Conservation (phyloP, 2,329 filamentous ascomycete species). For the Conoideocrella luteorostrata region DNA sequence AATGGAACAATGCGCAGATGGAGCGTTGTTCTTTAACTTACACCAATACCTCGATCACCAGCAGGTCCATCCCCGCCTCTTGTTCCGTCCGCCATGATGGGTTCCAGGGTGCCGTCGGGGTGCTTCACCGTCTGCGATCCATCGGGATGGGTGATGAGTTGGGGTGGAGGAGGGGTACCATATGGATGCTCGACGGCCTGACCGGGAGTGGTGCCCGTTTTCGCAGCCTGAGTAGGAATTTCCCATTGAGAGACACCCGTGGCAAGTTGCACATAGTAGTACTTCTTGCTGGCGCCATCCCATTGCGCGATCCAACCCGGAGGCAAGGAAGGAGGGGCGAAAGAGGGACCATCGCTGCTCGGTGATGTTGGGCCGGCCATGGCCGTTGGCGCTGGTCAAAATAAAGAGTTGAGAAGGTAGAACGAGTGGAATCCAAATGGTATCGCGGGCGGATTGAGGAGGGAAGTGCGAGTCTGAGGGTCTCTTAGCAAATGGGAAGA, state of each 20-base stretch:
- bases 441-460: too few species aligned
- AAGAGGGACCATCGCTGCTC: slow-evolving; percentile 52
- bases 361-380: slow-evolving; percentile 56
- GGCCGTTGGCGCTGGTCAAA: slow-evolving; percentile 4
- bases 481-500: not conserved
- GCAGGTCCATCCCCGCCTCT: slow-evolving; percentile 45
- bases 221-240: slow-evolving; percentile 58
- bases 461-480: not conserved
- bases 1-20: too few species aligned
- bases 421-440: too few species aligned
- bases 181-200: slow-evolving; percentile 55
- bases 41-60: slow-evolving; percentile 58
- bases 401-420: not conserved
- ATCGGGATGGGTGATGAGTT: slow-evolving; percentile 57
- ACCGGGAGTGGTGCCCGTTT: slow-evolving; percentile 53
- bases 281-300: slow-evolving; percentile 58
- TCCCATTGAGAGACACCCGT: slow-evolving; percentile 71
- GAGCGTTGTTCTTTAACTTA: slow-evolving; percentile 48
- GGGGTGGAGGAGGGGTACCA: slow-evolving; percentile 48
- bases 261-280: slow-evolving; percentile 67
- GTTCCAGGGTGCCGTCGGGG: slow-evolving; percentile 55
- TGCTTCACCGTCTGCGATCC: slow-evolving; percentile 56
- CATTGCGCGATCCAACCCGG: slow-evolving; percentile 65
- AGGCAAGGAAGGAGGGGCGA: slow-evolving; percentile 53
- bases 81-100: slow-evolving; percentile 46